Conservation (phyloP, 306 rosid genomes). For the Medicago lupulina region DNA sequence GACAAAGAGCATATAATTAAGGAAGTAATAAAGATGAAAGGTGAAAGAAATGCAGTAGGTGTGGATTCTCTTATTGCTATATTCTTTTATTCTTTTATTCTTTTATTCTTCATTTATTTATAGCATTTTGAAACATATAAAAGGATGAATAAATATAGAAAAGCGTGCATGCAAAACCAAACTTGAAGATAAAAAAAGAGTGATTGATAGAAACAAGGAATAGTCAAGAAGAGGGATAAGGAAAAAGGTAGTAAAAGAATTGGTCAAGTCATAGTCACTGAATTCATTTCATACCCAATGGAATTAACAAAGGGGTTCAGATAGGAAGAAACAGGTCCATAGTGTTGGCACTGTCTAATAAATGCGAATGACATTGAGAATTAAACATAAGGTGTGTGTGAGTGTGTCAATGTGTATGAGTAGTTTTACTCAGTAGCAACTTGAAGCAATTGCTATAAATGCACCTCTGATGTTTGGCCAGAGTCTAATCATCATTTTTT, state of each 20-base stretch:
- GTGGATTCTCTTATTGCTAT: background rate
- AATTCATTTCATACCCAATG: slow-evolving; percentile 57
- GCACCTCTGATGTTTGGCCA: slow-evolving; percentile 34
- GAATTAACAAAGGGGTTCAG: slow-evolving; percentile 47
- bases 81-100: background rate
- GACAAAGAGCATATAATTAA: slow-evolving; percentile 59
- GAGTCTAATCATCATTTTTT: slow-evolving; percentile 24
- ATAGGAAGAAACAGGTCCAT: slow-evolving; percentile 42
- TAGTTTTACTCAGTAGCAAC: slow-evolving; percentile 45
- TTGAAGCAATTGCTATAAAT: slow-evolving; percentile 50
- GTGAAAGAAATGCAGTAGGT: slow-evolving; percentile 52
- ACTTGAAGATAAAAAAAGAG: slow-evolving; percentile 46
- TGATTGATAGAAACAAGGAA: slow-evolving; percentile 50
- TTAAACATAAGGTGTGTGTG: slow-evolving; percentile 34
- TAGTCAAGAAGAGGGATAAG: slow-evolving; percentile 47
- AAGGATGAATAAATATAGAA: slow-evolving; percentile 43
- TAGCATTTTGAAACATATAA: background rate
- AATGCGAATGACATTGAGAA: slow-evolving; percentile 54
- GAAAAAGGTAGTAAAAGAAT: slow-evolving; percentile 49
- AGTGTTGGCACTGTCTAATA: slow-evolving; percentile 77
- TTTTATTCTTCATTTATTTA: slow-evolving; percentile 29
- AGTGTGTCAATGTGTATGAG: slow-evolving; percentile 14
- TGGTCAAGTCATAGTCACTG: slow-evolving; percentile 61
- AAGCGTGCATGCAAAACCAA: slow-evolving; percentile 54
- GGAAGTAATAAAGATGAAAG: slow-evolving; percentile 48